Percentiles rank a stretch among this genome's conserved stretches.
phyloP scores from a whole-genome alignment of 192 early-diverging fungal species.

The Backusella tarrabulga region DNA sequence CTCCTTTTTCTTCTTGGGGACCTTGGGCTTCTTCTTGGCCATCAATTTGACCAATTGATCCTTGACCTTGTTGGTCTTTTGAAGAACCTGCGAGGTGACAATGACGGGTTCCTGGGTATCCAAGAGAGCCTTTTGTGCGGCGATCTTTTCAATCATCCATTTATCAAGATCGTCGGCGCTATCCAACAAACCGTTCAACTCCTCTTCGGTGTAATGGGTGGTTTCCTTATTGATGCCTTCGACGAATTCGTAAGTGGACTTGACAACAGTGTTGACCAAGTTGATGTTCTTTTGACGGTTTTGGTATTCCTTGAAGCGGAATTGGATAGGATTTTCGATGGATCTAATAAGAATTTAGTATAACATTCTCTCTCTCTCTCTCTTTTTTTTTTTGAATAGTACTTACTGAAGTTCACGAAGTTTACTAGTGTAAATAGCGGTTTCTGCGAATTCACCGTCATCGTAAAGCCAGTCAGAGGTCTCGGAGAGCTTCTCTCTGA shows the following conservation, averaged over 20 bases:
- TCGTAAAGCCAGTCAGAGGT: conserved; percentile 87
- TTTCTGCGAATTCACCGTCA: conserved; percentile 74
- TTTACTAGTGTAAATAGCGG: conserved; percentile 51
- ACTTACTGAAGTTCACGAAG: conserved; percentile 46
- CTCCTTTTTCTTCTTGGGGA: conserved; percentile 17
- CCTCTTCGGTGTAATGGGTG: conserved; percentile 54
- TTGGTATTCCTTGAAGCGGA: conserved; percentile 45
- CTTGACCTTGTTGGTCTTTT: conserved; percentile 48
- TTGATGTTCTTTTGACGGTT: conserved; percentile 46
- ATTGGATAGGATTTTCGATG: conserved; percentile 47
- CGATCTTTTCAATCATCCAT: conserved; percentile 66
- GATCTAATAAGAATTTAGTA: conserved; percentile 17
- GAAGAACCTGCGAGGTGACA: conserved; percentile 51
- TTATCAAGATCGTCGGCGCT: conserved; percentile 52
- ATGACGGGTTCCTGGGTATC: conserved; percentile 67
- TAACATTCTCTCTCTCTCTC: too few relatives aligned
- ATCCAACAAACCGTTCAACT: conserved; percentile 50
- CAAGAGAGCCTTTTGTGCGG: conserved; percentile 56
- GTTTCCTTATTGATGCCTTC: conserved; percentile 46
- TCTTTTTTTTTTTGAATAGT: too few relatives aligned
- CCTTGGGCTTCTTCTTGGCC: conserved; percentile 59
- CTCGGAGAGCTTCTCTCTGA: conserved; percentile 55
- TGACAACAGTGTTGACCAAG: conserved; percentile 31
- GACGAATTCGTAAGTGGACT: conserved; percentile 39
- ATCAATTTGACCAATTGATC: conserved; percentile 52